Evolutionary conservation across 2,329 filamentous ascomycete genomes (phyloP), one percentile per base, ranked within the genome.

Genomic region (Alternaria arborescens): DNA sequence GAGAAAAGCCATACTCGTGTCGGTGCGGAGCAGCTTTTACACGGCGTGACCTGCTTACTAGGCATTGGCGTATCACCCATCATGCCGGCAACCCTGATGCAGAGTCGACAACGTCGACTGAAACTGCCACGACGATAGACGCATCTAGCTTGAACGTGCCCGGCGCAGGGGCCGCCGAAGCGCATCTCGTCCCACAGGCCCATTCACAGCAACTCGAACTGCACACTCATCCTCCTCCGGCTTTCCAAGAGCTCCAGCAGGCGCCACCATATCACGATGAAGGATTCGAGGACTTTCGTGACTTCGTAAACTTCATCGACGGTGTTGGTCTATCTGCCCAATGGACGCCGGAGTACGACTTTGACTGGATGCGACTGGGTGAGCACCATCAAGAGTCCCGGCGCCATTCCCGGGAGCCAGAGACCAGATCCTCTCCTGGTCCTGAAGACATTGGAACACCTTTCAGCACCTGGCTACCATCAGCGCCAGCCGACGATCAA

Each of bases 261-360:
- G 38, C 46, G 11, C 44, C 57, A 8, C 36, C 59, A 4, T 70
- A 64, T 41, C 62, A 67, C 32, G 71, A 73, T 26, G 70, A 73
- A 60, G 67, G 68, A 7, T 61, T 73, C 32, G 71, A 75, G 26
- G 72, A 75, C 22, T 75, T 75, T 42, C 70, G 72, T 28, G 72
- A 73, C 40, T 75, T 75, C 40, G 71, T 73, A 20, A 75, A 75
- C 47, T 75, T 75, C 57, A 75, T 75, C 42, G 72, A 75, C 58
- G 70, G 72, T n/a, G 72, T 75, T 11, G 72, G 72, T 3, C 60
- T 72, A 14, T 74, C 70, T 16, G 72, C 72, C 1, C 72, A 73
- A 48, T 75, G 72, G 71, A 73, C 72, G 7, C 72, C 72, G 8
- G 70, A 75, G 48, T 74, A 73, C 53, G 63, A 71, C n/a, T 67